Conservation (phyloP, 1,284 basidiomycete species). For the Ceratobasidium sp. region DNA sequence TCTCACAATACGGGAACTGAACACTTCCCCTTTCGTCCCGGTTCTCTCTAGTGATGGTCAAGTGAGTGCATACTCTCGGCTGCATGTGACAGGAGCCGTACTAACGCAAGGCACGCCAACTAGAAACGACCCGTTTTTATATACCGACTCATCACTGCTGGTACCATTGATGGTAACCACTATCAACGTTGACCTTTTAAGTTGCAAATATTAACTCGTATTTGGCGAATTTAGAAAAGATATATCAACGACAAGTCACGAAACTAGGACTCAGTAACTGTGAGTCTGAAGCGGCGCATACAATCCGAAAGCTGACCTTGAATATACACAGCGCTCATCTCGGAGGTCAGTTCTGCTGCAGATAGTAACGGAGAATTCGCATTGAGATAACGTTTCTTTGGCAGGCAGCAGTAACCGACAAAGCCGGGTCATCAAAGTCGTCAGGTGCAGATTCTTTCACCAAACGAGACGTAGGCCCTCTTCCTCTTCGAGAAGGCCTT, state of each 20-base stretch:
- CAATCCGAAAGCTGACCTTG: constrained; percentile 25
- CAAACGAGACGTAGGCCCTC: constrained; percentile 76
- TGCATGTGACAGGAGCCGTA: no score
- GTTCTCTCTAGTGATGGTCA: constrained; percentile 86
- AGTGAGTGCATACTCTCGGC: background rate
- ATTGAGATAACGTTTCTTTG: constrained; percentile 38
- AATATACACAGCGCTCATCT: constrained; percentile 39
- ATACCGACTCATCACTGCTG: constrained; percentile 89
- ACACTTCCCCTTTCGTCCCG: background rate
- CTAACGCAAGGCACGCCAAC: background rate
- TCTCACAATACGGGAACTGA: background rate
- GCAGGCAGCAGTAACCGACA: constrained; percentile 62
- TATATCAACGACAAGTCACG: constrained; percentile 94
- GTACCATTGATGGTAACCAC: constrained; percentile 77
- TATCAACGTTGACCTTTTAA: background rate
- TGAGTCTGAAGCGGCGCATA: constrained; percentile 60
- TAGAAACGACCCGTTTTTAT: constrained; percentile 88
- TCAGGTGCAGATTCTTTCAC: constrained; percentile 89
- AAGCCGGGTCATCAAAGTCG: constrained; percentile 57
- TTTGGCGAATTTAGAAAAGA: constrained; percentile 71
- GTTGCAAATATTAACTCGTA: background rate
- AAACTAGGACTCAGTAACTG: constrained; percentile 92
- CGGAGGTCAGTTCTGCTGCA: constrained; percentile 10
- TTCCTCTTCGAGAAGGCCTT: constrained; percentile 39
- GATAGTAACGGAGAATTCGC: constrained; percentile 60